Conservation (phyloP, 345 rosid species). For the Acer campestre region DNA sequence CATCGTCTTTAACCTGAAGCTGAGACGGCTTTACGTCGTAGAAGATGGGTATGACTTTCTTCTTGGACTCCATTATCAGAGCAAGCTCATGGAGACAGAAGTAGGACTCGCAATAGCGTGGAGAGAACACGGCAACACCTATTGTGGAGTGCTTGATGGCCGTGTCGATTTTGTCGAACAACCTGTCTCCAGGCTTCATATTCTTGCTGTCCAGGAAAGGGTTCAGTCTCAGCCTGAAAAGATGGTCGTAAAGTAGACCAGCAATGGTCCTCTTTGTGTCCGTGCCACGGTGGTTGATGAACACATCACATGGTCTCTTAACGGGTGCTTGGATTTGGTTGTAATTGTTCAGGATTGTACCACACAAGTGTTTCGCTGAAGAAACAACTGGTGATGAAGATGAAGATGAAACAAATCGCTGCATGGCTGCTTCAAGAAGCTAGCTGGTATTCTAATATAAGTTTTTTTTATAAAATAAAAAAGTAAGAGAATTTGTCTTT, state of each 20-base stretch:
- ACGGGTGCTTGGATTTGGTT: conserved; percentile 7
- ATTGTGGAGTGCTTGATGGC: conserved; percentile 58
- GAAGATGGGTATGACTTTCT: conserved; percentile 75
- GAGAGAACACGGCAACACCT: conserved; percentile 81
- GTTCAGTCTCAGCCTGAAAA: conserved; percentile 37
- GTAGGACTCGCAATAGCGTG: conserved; percentile 68
- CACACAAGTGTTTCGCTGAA: conserved; percentile 27
- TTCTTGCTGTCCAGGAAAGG: conserved; percentile 80
- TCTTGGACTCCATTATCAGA: conserved; percentile 62
- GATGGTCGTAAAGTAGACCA: conserved; percentile 58
- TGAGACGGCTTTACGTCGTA: conserved; percentile 81
- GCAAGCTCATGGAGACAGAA: conserved; percentile 87
- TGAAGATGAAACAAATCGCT: conserved; percentile 23
- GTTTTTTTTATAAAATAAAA: no score
- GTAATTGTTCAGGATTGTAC: conserved; percentile 19
- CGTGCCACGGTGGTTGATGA: conserved; percentile 81
- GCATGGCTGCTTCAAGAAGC: conserved; percentile 50
- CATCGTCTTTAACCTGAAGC: conserved; percentile 51
- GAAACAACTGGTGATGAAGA: conserved; percentile 1
- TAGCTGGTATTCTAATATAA: no score
- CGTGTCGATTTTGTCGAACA: conserved; percentile 53
- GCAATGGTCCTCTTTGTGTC: conserved; percentile 82
- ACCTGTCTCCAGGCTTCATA: conserved; percentile 77
- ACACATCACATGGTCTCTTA: conserved; percentile 52
- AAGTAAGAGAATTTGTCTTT: no score